These are phyloP conservation scores for Taxillus chinensis DNA, from an alignment of 164 flowering plant genomes.

Conservation along the genomic window DNA sequence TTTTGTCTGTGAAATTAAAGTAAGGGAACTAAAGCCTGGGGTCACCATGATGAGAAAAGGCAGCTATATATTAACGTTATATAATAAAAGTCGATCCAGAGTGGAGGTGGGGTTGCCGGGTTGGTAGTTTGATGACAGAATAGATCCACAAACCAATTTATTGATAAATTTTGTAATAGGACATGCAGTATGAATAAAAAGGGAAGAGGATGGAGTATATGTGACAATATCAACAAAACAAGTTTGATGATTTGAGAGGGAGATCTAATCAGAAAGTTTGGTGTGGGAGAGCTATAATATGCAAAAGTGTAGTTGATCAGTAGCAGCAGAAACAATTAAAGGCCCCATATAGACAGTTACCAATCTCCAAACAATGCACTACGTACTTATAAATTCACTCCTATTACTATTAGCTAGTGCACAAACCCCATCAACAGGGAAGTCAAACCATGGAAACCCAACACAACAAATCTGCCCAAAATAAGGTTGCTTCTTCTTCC, in stretches of 20 bases:
- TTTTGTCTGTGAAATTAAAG: too few relatives aligned
- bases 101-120: too few relatives aligned
- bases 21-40: too few relatives aligned
- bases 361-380: slow-evolving; percentile 20
- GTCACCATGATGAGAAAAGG: too few relatives aligned
- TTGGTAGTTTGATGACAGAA: too few relatives aligned
- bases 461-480: background rate
- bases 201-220: too few relatives aligned
- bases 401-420: slow-evolving; percentile 8
- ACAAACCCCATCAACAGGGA: background rate
- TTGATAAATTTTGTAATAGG: too few relatives aligned
- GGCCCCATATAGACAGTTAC: slow-evolving; percentile 15
- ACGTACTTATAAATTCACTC: background rate
- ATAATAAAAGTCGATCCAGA: too few relatives aligned
- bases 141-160: too few relatives aligned
- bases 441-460: slow-evolving; percentile 18
- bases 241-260: slow-evolving; percentile 26
- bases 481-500: background rate
- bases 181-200: too few relatives aligned
- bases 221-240: background rate
- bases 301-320: slow-evolving; percentile 20
- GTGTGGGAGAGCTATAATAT: slow-evolving; percentile 20
- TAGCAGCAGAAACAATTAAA: slow-evolving; percentile 20
- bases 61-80: too few relatives aligned
- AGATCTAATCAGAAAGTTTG: slow-evolving; percentile 53